Evolutionary conservation across 1,284 basidiomycete genomes (phyloP).

Genomic region (Pulveroboletus sp.): DNA sequence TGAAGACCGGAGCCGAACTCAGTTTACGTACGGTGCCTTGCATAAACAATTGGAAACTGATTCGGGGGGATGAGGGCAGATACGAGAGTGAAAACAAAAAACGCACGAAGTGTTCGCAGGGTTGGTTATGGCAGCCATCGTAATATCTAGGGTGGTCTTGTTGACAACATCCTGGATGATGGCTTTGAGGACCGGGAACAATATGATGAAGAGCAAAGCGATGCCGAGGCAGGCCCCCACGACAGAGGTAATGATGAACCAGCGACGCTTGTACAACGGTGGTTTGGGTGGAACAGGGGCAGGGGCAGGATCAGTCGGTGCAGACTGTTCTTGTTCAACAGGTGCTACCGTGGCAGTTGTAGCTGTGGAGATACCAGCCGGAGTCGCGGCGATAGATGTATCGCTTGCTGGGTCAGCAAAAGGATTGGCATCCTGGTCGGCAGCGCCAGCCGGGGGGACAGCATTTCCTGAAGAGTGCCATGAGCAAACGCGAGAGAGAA

Average conservation of each 20-base stretch:
- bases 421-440: slow-evolving; percentile 18
- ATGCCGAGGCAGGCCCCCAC: slow-evolving; percentile 50
- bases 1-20: neutral
- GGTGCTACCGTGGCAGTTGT: slow-evolving; percentile 7
- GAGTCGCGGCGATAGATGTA: slow-evolving; percentile 28
- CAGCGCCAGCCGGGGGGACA: slow-evolving; percentile 40
- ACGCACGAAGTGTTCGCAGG: slow-evolving; percentile 58
- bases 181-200: slow-evolving; percentile 65
- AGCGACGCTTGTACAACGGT: slow-evolving; percentile 43
- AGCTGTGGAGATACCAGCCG: slow-evolving; percentile 31
- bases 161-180: slow-evolving; percentile 65
- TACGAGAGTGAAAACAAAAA: neutral
- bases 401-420: slow-evolving; percentile 17
- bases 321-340: slow-evolving; percentile 23
- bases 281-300: slow-evolving; percentile 17
- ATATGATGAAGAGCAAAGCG: slow-evolving; percentile 60
- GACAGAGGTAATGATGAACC: slow-evolving; percentile 48
- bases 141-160: slow-evolving; percentile 51
- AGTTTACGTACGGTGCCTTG: slow-evolving; percentile 43
- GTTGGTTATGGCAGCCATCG: slow-evolving; percentile 49
- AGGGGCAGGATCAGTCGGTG: slow-evolving; percentile 37
- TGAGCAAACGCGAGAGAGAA: neutral
- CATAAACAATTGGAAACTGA: slow-evolving; percentile 51
- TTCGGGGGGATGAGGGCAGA: neutral
- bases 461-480: slow-evolving; percentile 42